These are phyloP conservation scores for Helianthus annuus DNA, from an alignment of 129 eudicot species.

Conservation along the genomic window DNA sequence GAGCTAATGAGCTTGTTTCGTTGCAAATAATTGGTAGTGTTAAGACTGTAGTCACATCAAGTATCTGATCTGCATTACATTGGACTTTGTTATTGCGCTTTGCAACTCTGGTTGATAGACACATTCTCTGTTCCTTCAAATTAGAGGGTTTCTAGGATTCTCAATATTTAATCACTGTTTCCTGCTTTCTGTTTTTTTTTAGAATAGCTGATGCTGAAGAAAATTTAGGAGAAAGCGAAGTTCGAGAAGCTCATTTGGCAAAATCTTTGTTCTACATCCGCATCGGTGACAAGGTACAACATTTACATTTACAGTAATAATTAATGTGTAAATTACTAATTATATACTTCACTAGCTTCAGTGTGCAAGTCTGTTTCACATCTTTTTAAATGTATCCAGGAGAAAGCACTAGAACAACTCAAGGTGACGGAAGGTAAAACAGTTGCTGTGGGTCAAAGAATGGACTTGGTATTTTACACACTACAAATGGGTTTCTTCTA, in stretches of 20 bases:
- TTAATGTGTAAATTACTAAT: background rate
- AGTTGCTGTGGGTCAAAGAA: conserved; percentile 95
- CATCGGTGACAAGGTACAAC: conserved; percentile 68
- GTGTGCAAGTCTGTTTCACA: conserved; percentile 2
- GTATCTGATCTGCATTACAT: background rate
- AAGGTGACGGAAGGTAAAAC: conserved; percentile 88
- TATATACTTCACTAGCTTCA: background rate
- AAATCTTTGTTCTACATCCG: conserved; percentile 84
- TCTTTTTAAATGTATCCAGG: conserved; percentile 39
- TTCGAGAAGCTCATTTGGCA: conserved; percentile 97
- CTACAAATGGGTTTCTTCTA: conserved; percentile 87
- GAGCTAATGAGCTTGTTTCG: background rate
- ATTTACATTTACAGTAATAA: background rate
- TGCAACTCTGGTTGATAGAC: background rate
- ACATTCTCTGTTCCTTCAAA: background rate
- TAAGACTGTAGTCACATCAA: background rate
- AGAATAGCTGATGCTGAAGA: conserved; percentile 98
- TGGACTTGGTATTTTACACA: conserved; percentile 92
- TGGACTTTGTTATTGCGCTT: background rate
- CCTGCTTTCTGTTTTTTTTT: conserved; percentile 9
- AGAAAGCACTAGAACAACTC: conserved; percentile 92
- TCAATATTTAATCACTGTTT: conserved; percentile 7
- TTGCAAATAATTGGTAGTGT: conserved; percentile 8
- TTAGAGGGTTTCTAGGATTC: background rate
- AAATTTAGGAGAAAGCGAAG: conserved; percentile 98